Base-by-base conservation (phyloP, 2,329 filamentous ascomycete species). In the Lachnellula cervina region DNA sequence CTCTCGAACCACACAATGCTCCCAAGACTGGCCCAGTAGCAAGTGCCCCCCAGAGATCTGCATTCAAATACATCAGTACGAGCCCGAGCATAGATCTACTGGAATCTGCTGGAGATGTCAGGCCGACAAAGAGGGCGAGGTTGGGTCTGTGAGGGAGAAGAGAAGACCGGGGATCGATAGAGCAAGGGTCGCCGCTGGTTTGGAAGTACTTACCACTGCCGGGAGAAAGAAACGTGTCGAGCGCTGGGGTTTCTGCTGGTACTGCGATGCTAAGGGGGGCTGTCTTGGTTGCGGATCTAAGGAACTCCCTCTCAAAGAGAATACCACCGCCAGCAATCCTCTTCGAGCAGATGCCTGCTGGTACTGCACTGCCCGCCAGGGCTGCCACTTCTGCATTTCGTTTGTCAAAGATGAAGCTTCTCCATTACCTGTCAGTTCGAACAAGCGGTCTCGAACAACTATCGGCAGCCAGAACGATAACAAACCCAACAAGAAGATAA, bases 21-120 rank as follows among this genome's bases (percentile, higher is more conserved):
- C 65, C 2, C 58, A 57, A 3, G 50, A 52, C 17, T 68, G 64
- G 65, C 65, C 64, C 9, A 57, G 56, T 13, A 52, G 51, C 5
- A 68, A 66, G 56, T 69, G 67, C 32, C 62, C 63, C 4, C 32
- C 44, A 37, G 65, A 68, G 13, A 54, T 66, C 21, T 68, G 64
- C 52, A 52, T 68, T 5, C 54, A 61, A 43, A 21, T 59, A 16
- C 49, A 54, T 13, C 49, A 52, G 7, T 53, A 28, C 25, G 48
- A 58, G 4, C 46, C 55, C 11, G 51, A 62, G 37, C 9, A 55
- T 19, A 48, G 56, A 38, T 21, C 16, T 19, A 5, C 3, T 13
- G 65, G 59, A 9, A 44, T 21, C 4, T 68, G 66, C 54, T 68
- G 66, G 66, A 54, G 65, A 56, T 68, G 66, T 43, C 43, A 59